Percentiles rank a stretch among this genome's conserved stretches.
phyloP scores from a whole-genome alignment of 805 yeast genomes.

The Wickerhamomyces alni region DNA sequence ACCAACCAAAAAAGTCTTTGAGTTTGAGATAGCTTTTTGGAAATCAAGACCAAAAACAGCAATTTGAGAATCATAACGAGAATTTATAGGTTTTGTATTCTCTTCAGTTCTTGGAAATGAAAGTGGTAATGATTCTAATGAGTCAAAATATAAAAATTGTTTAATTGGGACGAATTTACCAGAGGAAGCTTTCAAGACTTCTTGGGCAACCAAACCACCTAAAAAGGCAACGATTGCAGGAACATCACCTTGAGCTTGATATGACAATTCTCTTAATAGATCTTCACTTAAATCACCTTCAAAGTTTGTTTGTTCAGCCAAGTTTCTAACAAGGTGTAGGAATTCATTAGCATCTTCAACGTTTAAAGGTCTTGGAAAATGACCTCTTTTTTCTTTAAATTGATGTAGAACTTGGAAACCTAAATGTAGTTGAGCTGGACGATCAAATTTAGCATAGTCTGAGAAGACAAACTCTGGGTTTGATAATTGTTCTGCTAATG shows the following conservation, averaged over 20 bases:
- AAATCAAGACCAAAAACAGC: slow-evolving; percentile 86
- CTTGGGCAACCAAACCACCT: slow-evolving; percentile 96
- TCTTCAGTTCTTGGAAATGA: slow-evolving; percentile 59
- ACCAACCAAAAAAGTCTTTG: slow-evolving; percentile 87
- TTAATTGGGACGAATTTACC: slow-evolving; percentile 93
- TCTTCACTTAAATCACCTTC: slow-evolving; percentile 62
- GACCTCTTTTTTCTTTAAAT: slow-evolving; percentile 54
- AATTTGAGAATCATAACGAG: slow-evolving; percentile 92
- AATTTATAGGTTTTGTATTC: slow-evolving; percentile 65
- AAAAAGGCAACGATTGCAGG: slow-evolving; percentile 85
- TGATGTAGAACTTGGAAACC: slow-evolving; percentile 87
- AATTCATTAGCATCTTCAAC: slow-evolving; percentile 69
- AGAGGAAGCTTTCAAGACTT: slow-evolving; percentile 89
- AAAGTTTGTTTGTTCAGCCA: slow-evolving; percentile 50
- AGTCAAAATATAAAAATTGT: slow-evolving; percentile 91
- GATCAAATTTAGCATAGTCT: slow-evolving; percentile 91
- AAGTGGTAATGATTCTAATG: slow-evolving; percentile 84
- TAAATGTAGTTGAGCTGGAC: slow-evolving; percentile 84
- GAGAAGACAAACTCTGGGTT: slow-evolving; percentile 75
- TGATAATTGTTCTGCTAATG: slow-evolving; percentile 57
- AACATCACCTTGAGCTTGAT: slow-evolving; percentile 85
- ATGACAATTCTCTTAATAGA: slow-evolving; percentile 65
- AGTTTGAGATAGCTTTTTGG: slow-evolving; percentile 67
- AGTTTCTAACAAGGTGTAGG: slow-evolving; percentile 49
- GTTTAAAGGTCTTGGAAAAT: slow-evolving; percentile 72